Percentiles rank a stretch among this genome's conserved stretches.
Evolutionary conservation across 2,329 filamentous ascomycete genomes (phyloP).

Genomic region (Kalmusia sp.): DNA sequence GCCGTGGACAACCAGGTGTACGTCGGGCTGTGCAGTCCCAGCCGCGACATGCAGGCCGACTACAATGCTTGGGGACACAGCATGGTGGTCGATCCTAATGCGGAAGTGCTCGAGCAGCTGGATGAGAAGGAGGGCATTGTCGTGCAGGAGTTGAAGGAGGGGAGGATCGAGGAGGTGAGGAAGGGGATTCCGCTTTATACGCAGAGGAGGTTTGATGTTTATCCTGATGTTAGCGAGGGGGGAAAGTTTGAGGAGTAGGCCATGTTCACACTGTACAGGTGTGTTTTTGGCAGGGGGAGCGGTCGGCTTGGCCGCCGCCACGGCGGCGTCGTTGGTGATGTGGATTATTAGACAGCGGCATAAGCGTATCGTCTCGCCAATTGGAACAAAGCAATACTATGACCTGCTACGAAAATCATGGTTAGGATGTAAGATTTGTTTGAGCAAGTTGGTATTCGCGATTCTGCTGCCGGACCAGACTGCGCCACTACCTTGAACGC

Average conservation of each 20-base stretch:
- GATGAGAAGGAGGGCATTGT: slow-evolving; percentile 80
- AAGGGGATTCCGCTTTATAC: slow-evolving; percentile 82
- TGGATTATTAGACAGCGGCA: too few relatives aligned
- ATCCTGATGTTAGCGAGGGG: slow-evolving; percentile 73
- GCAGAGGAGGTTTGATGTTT: slow-evolving; percentile 93
- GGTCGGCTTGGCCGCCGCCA: too few relatives aligned
- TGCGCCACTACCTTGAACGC: too few relatives aligned
- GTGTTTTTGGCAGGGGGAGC: too few relatives aligned
- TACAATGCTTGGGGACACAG: slow-evolving; percentile 96
- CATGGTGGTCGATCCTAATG: slow-evolving; percentile 86
- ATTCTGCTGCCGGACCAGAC: too few relatives aligned
- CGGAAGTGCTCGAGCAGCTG: slow-evolving; percentile 78
- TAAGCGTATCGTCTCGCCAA: too few relatives aligned
- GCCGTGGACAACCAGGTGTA: slow-evolving; percentile 96
- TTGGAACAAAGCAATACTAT: too few relatives aligned
- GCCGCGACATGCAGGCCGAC: slow-evolving; percentile 74
- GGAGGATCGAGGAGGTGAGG: slow-evolving; percentile 49
- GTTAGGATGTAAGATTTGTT: too few relatives aligned
- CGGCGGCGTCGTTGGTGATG: too few relatives aligned
- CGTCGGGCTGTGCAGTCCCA: slow-evolving; percentile 90
- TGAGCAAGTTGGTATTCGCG: too few relatives aligned
- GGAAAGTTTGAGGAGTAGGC: slow-evolving; percentile 14
- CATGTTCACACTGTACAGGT: too few relatives aligned
- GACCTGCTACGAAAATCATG: too few relatives aligned
- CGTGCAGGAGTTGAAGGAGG: slow-evolving; percentile 61